Percentiles rank a stretch among this genome's conserved stretches.
phyloP scores from a whole-genome alignment of 1,139 yeast species.

The Blastobotrys petasosporus region DNA sequence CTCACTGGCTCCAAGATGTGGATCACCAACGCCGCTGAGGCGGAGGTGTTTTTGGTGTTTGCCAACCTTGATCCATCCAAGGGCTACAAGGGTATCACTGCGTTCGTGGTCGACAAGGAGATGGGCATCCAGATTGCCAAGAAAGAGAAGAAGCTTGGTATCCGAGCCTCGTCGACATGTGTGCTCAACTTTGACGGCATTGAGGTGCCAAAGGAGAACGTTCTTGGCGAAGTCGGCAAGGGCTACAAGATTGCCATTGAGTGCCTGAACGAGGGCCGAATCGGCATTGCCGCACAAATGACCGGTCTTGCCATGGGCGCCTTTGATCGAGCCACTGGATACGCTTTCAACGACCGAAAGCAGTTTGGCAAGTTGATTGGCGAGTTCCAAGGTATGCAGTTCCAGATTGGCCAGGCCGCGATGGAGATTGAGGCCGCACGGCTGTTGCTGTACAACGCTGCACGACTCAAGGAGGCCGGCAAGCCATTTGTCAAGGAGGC shows the following conservation, averaged over 20 bases:
- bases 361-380: constrained; percentile 42
- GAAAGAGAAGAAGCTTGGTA: constrained; percentile 42
- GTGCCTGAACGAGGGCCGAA: constrained; percentile 41
- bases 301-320: constrained; percentile 43
- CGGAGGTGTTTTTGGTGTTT: constrained; percentile 39
- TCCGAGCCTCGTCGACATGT: constrained; percentile 42
- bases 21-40: constrained; percentile 43
- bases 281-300: constrained; percentile 45
- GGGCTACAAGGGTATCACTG: constrained; percentile 44
- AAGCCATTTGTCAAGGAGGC: constrained; percentile 39
- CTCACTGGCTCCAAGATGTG: constrained; percentile 41
- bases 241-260: constrained; percentile 44
- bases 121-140: constrained; percentile 40
- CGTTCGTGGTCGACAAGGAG: constrained; percentile 39
- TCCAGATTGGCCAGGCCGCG: constrained; percentile 43
- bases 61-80: constrained; percentile 39
- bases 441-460: constrained; percentile 41
- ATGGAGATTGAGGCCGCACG: constrained; percentile 42
- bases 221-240: constrained; percentile 41
- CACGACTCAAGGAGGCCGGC: constrained; percentile 41
- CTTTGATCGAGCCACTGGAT: constrained; percentile 37
- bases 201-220: constrained; percentile 38
- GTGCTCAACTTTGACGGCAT: constrained; percentile 40
- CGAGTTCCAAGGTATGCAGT: constrained; percentile 43
- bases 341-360: constrained; percentile 39